These are phyloP conservation scores for Canna indica DNA, from an alignment of 176 grass and related monocot genomes.

Conservation along the genomic window DNA sequence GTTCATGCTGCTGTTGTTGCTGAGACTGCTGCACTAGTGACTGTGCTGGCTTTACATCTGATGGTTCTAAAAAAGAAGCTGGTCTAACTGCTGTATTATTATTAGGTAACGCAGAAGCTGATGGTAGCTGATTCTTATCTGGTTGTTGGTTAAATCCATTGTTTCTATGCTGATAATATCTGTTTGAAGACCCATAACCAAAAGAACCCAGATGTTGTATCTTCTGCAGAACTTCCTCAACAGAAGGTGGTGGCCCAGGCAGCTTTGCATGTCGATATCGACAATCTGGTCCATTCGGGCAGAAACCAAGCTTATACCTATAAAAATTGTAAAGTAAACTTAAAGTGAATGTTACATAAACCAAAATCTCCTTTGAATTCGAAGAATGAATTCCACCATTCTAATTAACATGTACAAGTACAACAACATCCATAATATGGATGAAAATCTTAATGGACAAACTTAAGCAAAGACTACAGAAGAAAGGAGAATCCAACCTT, in stretches of 20 bases:
- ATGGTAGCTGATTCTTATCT: constrained; percentile 49
- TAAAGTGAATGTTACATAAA: neutral
- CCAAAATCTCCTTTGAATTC: neutral
- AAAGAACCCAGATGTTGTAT: constrained; percentile 47
- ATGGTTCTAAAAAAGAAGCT: constrained; percentile 21
- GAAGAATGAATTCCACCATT: neutral
- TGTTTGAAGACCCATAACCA: constrained; percentile 36
- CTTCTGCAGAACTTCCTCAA: constrained; percentile 89
- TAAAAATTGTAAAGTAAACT: constrained; percentile 7
- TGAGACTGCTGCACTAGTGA: constrained; percentile 39
- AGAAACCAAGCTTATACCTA: constrained; percentile 99
- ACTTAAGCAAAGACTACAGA: neutral
- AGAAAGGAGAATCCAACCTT: neutral
- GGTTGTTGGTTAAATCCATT: constrained; percentile 54
- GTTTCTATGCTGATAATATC: constrained; percentile 58
- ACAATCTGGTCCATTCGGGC: constrained; percentile 82
- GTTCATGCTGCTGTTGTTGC: constrained; percentile 9
- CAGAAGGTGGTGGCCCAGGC: constrained; percentile 47
- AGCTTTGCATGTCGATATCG: constrained; percentile 75
- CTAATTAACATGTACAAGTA: neutral
- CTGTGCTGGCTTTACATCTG: constrained; percentile 40
- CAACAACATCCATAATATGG: neutral
- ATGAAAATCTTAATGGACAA: neutral
- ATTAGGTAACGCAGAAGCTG: constrained; percentile 42
- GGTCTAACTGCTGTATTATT: constrained; percentile 40